Base-by-base conservation (phyloP, 768 basidiomycete genomes). In the Termitomyces sp. region DNA sequence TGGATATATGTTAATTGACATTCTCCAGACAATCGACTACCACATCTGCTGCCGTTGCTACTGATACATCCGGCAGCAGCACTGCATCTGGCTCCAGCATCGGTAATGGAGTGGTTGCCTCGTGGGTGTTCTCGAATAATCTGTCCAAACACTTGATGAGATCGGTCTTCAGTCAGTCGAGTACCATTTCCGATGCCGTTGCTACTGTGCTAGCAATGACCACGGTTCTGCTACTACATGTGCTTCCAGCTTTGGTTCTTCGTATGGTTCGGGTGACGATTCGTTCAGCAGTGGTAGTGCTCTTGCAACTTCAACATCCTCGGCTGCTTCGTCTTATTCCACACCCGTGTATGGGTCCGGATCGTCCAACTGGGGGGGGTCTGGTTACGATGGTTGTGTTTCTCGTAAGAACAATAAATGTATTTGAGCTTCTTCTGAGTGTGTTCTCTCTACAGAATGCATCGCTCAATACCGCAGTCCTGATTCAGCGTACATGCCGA, bases 361-460 rank as follows among this genome's bases (percentile, higher is more conserved):
- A 57, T 75, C 69, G 60, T 72, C 73, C 43, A 80, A 73, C 72
- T 85, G 84, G 84, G 76, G 77, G 51, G 74, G 73, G 48, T 75
- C 73, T 19, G 76, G 76, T 42, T 89, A 88, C 72, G 73, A 86
- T 61, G 76, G 76, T 71, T 90, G 88, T 66, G 87, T 89, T 39
- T 79, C 84, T 62, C 82, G 87, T 89, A 63, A 67, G 85, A 77
- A 5, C 37, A 25, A 42, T 44, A 27, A 45, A 25, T 23, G 12
- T 16, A 6, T 41, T 3, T 3, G 14, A 10, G 1, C 6, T 3
- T 42, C 25, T 17, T 42, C 45, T 60, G 25, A 47, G 27, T 45
- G 28, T 55, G 35, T 40, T 41, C 17, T 34, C 28, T 28, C 9
- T 41, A 10, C 57, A 88, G 86, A 88, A 78, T 90, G 88, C 64